Evolutionary conservation across 2,329 filamentous ascomycete genomes (phyloP), one percentile per base, ranked within the genome.

Genomic region (Stagonosporopsis rhizophila): DNA sequence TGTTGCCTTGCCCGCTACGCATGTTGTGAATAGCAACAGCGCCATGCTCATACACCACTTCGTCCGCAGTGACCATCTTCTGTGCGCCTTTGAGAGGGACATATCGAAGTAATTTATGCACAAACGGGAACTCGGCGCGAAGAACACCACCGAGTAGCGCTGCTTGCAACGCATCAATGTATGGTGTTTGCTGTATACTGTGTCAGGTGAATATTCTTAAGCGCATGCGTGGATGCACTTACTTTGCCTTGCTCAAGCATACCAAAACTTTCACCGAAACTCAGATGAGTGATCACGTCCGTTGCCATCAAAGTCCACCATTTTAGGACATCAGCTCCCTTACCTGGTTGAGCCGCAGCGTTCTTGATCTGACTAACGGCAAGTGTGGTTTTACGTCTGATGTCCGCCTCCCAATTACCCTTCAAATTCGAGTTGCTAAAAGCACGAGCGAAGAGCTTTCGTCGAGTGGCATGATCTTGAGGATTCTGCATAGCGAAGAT

Each of bases 231-330:
- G 17, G 19, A 20, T 22, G 1, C 1, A 52, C 64, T 44, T 51
- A 75, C 72, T 51, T 72, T 40, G 7, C 76, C 77, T 8, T 57
- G 58, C 41, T 78, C 71, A 9, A 80, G 58, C 66, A 77, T 78
- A 6, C 69, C 61, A 51, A 79, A 78, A 1, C 63, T 68, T 38
- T 78, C 73, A 15, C 78, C 77, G 56, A 79, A 79, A 35, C 71
- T 70, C 4, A 80, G 56, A 44, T 76, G 64, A 1, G 70, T 69
- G 19, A 71, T 72, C 7, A 79, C 69, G 61, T 80, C 78, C 0
- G 72, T 71, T 7, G 77, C 72, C 67, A 79, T 72, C 12, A 78
- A 70, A 14, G 74, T 77, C 66, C 67, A 74, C 75, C 75, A 69
- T 46, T 76, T 74, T 42, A 77, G 50, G 5, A 71, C 42, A 45